Evolutionary conservation across 2,329 filamentous ascomycete species (phyloP).

Genomic region (Colletotrichum scovillei): DNA sequence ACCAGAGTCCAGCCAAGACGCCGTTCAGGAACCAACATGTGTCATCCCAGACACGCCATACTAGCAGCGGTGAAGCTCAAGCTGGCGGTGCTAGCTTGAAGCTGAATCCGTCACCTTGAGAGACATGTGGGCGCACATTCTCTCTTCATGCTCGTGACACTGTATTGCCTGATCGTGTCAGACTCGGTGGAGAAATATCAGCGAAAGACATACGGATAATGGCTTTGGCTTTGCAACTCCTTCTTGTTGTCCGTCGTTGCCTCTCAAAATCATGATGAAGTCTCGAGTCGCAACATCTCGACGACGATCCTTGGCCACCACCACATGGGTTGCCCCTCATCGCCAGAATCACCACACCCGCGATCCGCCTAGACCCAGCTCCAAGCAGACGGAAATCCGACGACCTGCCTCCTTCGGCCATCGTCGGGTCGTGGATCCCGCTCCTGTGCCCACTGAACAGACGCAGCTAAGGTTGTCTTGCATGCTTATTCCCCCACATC

Average conservation of each 20-base stretch:
- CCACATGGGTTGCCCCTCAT: neutral
- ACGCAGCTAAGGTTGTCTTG: conserved; percentile 27
- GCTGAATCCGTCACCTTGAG: neutral
- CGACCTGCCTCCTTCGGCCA: conserved; percentile 25
- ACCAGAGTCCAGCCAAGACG: conserved; percentile 12
- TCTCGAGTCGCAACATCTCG: neutral
- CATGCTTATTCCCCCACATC: conserved; percentile 32
- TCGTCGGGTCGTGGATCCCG: conserved; percentile 4
- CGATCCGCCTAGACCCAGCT: neutral
- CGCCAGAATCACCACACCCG: neutral
- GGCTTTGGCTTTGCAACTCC: neutral
- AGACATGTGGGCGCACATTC: neutral
- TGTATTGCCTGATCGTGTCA: neutral
- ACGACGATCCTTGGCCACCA: neutral
- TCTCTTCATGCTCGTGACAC: neutral
- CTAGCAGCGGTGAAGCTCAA: neutral
- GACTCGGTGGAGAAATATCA: neutral
- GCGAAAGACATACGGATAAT: neutral
- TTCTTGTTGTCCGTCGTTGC: neutral
- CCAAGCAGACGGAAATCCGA: neutral
- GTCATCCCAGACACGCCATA: neutral
- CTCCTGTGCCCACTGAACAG: conserved; percentile 26
- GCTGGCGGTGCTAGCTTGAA: neutral
- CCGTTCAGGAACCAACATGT: conserved; percentile 5
- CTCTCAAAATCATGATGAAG: neutral